These are phyloP conservation scores for Russula brevipes DNA, from an alignment of 768 basidiomycete species.

Conservation along the genomic window DNA sequence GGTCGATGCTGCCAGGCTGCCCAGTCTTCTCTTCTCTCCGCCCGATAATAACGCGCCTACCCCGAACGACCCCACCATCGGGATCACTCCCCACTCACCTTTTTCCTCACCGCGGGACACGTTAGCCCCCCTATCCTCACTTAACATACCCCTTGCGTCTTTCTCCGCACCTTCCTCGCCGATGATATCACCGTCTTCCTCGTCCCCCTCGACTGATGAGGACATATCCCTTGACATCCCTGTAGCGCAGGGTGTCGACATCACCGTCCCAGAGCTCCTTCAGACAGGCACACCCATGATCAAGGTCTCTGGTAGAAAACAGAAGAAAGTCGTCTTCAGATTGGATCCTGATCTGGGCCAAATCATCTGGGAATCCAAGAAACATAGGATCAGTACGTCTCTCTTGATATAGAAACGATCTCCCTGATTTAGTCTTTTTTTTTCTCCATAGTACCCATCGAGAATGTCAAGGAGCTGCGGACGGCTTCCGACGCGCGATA, in stretches of 20 bases:
- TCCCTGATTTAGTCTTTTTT: neutral
- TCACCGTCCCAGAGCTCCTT: constrained; percentile 52
- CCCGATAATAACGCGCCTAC: neutral
- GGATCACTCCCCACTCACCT: neutral
- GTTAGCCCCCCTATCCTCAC: neutral
- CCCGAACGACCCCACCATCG: neutral
- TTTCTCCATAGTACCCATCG: constrained; percentile 62
- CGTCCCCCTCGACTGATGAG: neutral
- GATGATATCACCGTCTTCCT: neutral
- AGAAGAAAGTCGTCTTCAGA: constrained; percentile 63
- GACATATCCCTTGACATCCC: neutral
- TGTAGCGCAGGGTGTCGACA: constrained; percentile 29
- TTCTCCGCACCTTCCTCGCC: neutral
- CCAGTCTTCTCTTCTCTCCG: constrained; percentile 9
- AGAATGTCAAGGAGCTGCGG: constrained; percentile 82
- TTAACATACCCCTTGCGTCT: constrained; percentile 4
- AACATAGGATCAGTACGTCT: constrained; percentile 55
- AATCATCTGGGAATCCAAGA: constrained; percentile 73
- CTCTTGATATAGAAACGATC: neutral
- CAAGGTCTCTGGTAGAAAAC: constrained; percentile 76
- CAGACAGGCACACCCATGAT: constrained; percentile 68
- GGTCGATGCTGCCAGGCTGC: neutral
- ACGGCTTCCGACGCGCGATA: constrained; percentile 63
- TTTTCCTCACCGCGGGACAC: neutral
- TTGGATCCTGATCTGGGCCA: constrained; percentile 78